Base-by-base conservation (phyloP, 495 filamentous ascomycete genomes). In the Aspergillus taichungensis region DNA sequence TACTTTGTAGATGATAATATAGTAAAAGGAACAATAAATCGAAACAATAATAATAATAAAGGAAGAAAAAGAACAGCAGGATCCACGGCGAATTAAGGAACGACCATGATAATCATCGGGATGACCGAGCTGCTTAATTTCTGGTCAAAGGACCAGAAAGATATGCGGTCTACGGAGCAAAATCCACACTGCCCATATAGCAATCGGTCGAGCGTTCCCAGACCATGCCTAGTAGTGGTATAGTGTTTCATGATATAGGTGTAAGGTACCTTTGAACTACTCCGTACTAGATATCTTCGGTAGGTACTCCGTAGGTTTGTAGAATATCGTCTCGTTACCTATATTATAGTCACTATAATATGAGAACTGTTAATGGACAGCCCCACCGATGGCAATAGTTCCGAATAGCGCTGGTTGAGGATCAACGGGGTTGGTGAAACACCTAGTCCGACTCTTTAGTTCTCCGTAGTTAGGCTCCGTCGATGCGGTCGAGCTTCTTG, bases 321-420 rank as follows among this genome's bases (percentile, higher is more conserved):
- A n/a, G n/a, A 24, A 4, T 24, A 24, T 24, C 2, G 18, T 24
- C 18, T 24, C 1, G 18, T 24, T 24, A 24, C 18, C 18, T 24
- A 24, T 24, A 24, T 24, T 24, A 24, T 24, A 24, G 18, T 24
- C 4, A 24, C 18, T 24, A 24, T 24, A 24, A 24, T 24, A 24
- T 24, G 18, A 24, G 18, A 24, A 24, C 4, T 24, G 18, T 24
- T 24, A 24, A 24, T 24, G 18, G 18, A 38, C 37, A 39, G 49
- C 42, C 49, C 51, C 46, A 53, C 52, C 29, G 47, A 32, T 30
- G 18, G 29, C 43, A 52, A 50, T 56, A 50, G 49, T 52, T 45
- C 42, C 44, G 53, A 43, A 46, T 52, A 49, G 49, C 38, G 48
- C 42, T 54, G 30, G 35, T 45, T 38, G 24, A 30, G 39, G 24